Evolutionary conservation across 2,329 filamentous ascomycete genomes (phyloP), one percentile per base, ranked within the genome.

Genomic region (Epichloe typhina): DNA sequence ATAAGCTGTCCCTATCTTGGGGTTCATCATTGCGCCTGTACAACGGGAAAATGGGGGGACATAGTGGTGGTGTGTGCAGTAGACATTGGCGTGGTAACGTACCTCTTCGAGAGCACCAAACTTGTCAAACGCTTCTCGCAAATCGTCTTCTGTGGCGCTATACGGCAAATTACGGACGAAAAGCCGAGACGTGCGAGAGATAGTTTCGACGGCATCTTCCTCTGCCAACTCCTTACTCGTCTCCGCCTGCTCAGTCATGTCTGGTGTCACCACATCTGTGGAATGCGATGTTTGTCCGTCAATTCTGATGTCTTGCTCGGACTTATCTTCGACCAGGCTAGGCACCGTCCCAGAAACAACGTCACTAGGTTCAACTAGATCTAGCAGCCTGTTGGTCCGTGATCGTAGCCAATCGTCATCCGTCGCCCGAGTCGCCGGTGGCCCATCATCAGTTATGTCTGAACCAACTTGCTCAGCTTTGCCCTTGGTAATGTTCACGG

Each of bases 1-100:
- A 91, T 96, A 86, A 89, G 91, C 82, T 97, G 93, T 97, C 93
- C 93, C 93, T 97, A 97, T 97, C 93, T 86, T 53, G 86, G 86
- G 80, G 73, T 88, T 97, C 91, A 97, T 97, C 93, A 91, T 79
- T 69, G 72, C 73, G 75, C 57, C 56, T 42, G 36, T 12, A 4
- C 21, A 21, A 21, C 9, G n/a, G 15, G 31, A 12, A 19, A 8
- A 15, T n/a, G 42, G 12, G 21, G 6, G 38, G 19, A 19, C 15
- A n/a, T 15, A 36, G n/a, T n/a, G 26, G 47, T 31, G 41, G 36
- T 23, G 37, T 46, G 12, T 40, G 37, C 13, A 35, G 17, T 8
- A 37, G 46, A 50, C 48, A 54, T 42, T 43, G 55, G 41, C 46
- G 48, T 51, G 53, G 52, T 17, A 57, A 70, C 87, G 76, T 83